Conservation (phyloP, 768 basidiomycete genomes). For the Mycena olivaceomarginata region DNA sequence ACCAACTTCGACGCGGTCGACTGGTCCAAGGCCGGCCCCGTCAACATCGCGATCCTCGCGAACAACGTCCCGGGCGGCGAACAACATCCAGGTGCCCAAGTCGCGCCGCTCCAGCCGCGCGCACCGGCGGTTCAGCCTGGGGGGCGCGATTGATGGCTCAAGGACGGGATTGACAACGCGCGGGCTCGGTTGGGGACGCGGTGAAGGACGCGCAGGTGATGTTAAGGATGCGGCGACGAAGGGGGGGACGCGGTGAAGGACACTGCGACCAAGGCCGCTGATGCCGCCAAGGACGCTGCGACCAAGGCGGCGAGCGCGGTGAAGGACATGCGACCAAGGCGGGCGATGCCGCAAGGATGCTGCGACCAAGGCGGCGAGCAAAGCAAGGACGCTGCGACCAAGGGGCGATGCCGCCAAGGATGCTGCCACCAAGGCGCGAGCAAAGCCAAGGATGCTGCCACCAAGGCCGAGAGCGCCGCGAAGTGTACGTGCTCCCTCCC, state of each 20-base stretch:
- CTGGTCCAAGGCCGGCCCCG: constrained; percentile 18
- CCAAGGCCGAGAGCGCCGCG: no score
- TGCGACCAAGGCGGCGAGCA: background rate
- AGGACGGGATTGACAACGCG: constrained; percentile 18
- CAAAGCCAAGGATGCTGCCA: constrained; percentile 15
- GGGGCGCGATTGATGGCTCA: background rate
- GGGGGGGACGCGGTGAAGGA: constrained; percentile 1
- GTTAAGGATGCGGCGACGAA: background rate
- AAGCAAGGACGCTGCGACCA: no score
- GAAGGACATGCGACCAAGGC: no score
- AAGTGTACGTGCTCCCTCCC: no score
- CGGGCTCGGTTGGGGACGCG: background rate
- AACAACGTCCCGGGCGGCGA: constrained; percentile 24
- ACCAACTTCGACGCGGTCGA: constrained; percentile 38
- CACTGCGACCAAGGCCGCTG: no score
- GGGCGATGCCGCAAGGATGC: no score
- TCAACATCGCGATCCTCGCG: constrained; percentile 37
- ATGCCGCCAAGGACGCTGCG: background rate
- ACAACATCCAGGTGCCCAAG: background rate
- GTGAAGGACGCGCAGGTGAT: background rate
- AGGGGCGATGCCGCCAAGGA: no score
- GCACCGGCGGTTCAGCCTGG: constrained; percentile 20
- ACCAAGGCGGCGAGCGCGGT: background rate
- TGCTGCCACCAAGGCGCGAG: background rate
- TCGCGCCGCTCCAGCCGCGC: background rate